phyloP scores from a whole-genome alignment of 2,329 filamentous ascomycete genomes.

The Phoma sp. region DNA sequence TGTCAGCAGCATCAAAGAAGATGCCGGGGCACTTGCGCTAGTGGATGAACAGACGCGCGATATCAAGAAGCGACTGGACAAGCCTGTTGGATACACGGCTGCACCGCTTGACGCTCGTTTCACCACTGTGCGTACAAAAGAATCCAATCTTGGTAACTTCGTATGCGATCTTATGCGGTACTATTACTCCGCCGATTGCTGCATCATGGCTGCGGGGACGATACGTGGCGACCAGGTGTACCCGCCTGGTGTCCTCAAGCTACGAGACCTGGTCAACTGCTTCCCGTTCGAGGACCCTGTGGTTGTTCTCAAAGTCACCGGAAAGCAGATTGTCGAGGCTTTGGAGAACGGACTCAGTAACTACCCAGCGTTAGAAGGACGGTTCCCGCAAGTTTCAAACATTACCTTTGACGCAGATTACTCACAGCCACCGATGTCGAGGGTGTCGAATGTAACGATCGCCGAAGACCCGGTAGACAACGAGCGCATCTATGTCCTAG shows the following conservation, averaged over 20 bases:
- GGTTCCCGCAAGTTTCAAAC: conserved; percentile 87
- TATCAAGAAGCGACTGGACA: conserved; percentile 78
- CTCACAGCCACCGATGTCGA: conserved; percentile 62
- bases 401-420: conserved; percentile 78
- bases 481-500: conserved; percentile 71
- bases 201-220: conserved; percentile 26
- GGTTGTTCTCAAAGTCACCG: conserved; percentile 75
- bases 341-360: conserved; percentile 82
- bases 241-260: conserved; percentile 74
- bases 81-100: conserved; percentile 79
- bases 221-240: conserved; percentile 74
- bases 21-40: conserved; percentile 65
- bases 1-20: conserved; percentile 69
- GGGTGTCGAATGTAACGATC: conserved; percentile 69
- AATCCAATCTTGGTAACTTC: conserved; percentile 89
- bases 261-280: conserved; percentile 85
- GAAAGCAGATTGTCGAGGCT: conserved; percentile 76
- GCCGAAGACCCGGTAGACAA: conserved; percentile 67
- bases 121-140: conserved; percentile 75
- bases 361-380: conserved; percentile 81
- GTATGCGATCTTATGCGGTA: conserved; percentile 89
- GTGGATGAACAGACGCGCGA: conserved; percentile 74
- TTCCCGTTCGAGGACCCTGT: conserved; percentile 94
- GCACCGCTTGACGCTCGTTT: conserved; percentile 86
- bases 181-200: conserved; percentile 81